A percentile compares a stretch with the other conserved stretches of the same genome.
Evolutionary conservation across 2,329 filamentous ascomycete genomes (phyloP).

Genomic region (Volutella citrinella): DNA sequence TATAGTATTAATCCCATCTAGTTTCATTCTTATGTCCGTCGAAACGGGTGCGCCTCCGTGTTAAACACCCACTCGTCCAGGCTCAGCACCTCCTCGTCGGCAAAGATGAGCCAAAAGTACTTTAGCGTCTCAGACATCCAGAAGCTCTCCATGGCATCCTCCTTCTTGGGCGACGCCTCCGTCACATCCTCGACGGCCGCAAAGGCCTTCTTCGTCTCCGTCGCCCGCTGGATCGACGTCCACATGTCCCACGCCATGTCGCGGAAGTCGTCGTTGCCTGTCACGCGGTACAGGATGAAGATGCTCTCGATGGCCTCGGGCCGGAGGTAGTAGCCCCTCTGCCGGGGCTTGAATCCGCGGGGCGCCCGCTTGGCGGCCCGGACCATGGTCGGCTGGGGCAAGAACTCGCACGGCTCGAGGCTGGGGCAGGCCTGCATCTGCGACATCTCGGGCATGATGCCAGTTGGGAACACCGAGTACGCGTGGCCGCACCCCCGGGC

Average conservation of each 20-base stretch:
- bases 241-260: conserved; percentile 76
- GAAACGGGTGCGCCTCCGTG: conserved; percentile 52
- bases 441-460: conserved; percentile 62
- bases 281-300: conserved; percentile 74
- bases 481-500: conserved; percentile 63
- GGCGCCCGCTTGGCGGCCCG: conserved; percentile 7
- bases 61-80: conserved; percentile 68
- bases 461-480: conserved; percentile 54
- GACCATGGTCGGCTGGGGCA: conserved; percentile 2
- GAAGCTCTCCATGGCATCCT: conserved; percentile 67
- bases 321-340: conserved; percentile 16
- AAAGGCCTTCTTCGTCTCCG: conserved; percentile 59
- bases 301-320: conserved; percentile 72
- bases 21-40: too few relatives aligned
- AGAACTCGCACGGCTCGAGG: conserved; percentile 22
- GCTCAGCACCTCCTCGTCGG: conserved; percentile 58
- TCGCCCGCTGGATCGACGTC: conserved; percentile 55
- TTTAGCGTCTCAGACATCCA: conserved; percentile 74
- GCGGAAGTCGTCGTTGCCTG: conserved; percentile 62
- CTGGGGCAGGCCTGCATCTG: conserved; percentile 40
- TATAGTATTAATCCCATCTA: too few relatives aligned
- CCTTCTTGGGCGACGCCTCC: conserved; percentile 43
- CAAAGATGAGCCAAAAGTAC: conserved; percentile 72
- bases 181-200: conserved; percentile 63
- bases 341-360: conserved; percentile 16